phyloP scores from a whole-genome alignment of 257 asterid genomes.

The Solanum bukasovii region DNA sequence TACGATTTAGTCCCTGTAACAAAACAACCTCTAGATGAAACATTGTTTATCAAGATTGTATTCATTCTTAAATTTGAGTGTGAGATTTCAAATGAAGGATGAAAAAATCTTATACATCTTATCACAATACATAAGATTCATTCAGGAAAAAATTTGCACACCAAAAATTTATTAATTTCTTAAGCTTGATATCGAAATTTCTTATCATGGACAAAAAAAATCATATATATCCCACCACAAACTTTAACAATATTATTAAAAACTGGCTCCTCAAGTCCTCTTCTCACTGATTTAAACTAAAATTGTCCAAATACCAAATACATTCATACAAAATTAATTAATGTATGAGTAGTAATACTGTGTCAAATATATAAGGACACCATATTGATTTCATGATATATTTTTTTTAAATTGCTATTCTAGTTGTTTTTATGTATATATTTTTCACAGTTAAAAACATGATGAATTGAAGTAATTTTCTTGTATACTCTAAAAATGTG shows the following conservation, averaged over 20 bases:
- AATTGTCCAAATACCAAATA: not conserved
- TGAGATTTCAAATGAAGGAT: not conserved
- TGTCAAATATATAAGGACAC: not conserved
- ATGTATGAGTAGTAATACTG: too few species aligned
- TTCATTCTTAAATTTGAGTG: too few species aligned
- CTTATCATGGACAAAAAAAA: too few species aligned
- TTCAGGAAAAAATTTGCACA: not conserved
- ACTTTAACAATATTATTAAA: not conserved
- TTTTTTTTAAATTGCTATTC: not conserved
- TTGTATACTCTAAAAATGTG: not conserved
- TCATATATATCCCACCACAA: not conserved
- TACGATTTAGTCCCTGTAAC: not conserved
- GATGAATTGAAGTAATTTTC: not conserved
- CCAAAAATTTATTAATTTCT: too few species aligned
- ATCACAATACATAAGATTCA: not conserved
- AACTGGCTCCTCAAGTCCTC: not conserved
- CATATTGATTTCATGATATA: not conserved
- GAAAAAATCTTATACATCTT: not conserved
- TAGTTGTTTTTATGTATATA: not conserved
- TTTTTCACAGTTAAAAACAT: too few species aligned
- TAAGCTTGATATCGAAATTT: not conserved
- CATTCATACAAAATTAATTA: too few species aligned
- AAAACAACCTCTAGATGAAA: not conserved
- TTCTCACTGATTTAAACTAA: not conserved
- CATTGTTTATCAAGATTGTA: not conserved